A percentile compares a stretch with the other conserved stretches of the same genome.
Conservation (phyloP, 495 filamentous ascomycete genomes). For the Daldinia grandis region DNA sequence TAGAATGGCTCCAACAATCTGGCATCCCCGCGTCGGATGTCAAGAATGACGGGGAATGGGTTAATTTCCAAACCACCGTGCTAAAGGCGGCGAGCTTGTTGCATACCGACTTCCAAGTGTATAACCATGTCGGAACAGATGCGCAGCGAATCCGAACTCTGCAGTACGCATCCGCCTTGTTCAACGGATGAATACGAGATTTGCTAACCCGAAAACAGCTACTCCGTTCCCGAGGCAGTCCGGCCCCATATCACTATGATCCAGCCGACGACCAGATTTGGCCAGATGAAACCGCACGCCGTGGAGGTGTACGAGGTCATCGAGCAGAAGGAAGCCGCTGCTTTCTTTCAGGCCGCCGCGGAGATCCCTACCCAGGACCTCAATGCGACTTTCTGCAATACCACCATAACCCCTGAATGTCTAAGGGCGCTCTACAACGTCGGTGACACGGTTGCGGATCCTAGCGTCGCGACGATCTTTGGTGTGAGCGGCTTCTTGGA, state of each 20-base stretch:
- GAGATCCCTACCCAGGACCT: constrained; percentile 36
- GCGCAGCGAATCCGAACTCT: constrained; percentile 59
- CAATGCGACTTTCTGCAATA: constrained; percentile 53
- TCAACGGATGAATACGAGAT: constrained; percentile 16
- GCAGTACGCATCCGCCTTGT: constrained; percentile 27
- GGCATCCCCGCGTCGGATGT: constrained; percentile 56
- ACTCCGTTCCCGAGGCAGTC: constrained; percentile 69
- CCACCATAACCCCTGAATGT: constrained; percentile 64
- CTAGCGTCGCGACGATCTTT: constrained; percentile 56
- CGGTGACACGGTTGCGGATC: constrained; percentile 58
- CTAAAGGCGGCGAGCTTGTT: constrained; percentile 63
- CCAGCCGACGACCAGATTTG: constrained; percentile 72
- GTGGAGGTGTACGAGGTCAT: constrained; percentile 20
- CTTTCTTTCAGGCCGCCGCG: constrained; percentile 17
- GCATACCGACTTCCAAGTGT: constrained; percentile 63
- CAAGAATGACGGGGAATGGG: constrained; percentile 62
- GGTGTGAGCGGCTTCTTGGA: constrained; percentile 59
- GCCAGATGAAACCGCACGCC: constrained; percentile 33
- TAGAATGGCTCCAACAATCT: constrained; percentile 59
- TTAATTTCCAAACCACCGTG: constrained; percentile 62
- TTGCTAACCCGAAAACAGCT: constrained; percentile 46
- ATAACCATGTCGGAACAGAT: constrained; percentile 49
- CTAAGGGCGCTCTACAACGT: constrained; percentile 68
- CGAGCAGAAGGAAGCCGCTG: constrained; percentile 25
- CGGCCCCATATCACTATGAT: constrained; percentile 68